A percentile compares a stretch with the other conserved stretches of the same genome.
These are phyloP conservation scores for Pisolithus tinctorius DNA, from an alignment of 768 basidiomycete genomes.

Conservation along the genomic window DNA sequence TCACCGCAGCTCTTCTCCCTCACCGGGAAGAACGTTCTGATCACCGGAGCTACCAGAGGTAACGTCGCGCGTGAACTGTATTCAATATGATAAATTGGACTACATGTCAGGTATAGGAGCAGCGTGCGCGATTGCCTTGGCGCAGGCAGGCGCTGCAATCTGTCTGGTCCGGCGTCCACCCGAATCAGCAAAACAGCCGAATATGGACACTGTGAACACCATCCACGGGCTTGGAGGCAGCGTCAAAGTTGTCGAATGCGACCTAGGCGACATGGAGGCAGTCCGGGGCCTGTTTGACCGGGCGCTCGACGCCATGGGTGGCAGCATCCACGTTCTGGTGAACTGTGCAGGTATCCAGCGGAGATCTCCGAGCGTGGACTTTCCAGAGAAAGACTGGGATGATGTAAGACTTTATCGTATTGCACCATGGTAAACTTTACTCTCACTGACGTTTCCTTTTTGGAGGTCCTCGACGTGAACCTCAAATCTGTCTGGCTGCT, in stretches of 20 bases:
- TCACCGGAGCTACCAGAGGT: constrained; percentile 81
- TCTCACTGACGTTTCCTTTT: constrained; percentile 7
- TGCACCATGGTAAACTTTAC: constrained; percentile 6
- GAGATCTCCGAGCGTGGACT: constrained; percentile 54
- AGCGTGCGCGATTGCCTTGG: constrained; percentile 48
- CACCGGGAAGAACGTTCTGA: constrained; percentile 58
- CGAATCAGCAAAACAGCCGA: constrained; percentile 27
- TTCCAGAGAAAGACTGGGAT: constrained; percentile 64
- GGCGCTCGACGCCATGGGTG: constrained; percentile 44
- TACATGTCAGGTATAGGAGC: constrained; percentile 42
- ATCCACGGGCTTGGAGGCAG: constrained; percentile 31
- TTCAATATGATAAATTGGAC: constrained; percentile 11
- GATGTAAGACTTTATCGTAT: constrained; percentile 44
- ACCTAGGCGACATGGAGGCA: constrained; percentile 43
- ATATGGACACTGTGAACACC: constrained; percentile 29
- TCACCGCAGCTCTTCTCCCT: constrained; percentile 62
- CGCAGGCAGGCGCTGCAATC: constrained; percentile 47
- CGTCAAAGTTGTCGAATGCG: constrained; percentile 45
- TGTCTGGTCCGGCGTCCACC: constrained; percentile 42
- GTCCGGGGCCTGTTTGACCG: constrained; percentile 44
- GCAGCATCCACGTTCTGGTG: constrained; percentile 55
- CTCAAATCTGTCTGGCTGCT: constrained; percentile 84
- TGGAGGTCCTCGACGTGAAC: constrained; percentile 78
- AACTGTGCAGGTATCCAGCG: constrained; percentile 65
- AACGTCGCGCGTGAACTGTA: constrained; percentile 21